A percentile compares a stretch with the other conserved stretches of the same genome.
These are phyloP conservation scores for Penstemon davidsonii DNA, from an alignment of 257 asterid species.

Conservation along the genomic window DNA sequence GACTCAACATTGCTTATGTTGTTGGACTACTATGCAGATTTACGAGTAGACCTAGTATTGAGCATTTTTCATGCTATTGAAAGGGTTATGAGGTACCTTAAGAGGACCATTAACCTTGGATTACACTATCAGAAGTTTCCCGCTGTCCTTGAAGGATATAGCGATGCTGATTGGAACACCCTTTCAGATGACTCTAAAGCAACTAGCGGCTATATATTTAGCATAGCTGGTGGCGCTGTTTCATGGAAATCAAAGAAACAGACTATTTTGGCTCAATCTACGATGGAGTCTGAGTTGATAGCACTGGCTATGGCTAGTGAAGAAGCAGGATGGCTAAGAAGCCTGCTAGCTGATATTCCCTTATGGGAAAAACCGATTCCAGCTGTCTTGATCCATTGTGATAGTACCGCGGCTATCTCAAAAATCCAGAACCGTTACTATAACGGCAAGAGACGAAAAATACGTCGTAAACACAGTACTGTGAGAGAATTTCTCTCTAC, in stretches of 20 bases:
- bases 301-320: neutral
- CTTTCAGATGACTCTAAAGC: constrained; percentile 9
- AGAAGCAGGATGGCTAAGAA: neutral
- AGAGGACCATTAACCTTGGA: constrained; percentile 6
- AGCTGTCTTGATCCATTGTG: neutral
- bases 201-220: constrained; percentile 19
- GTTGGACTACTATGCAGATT: too few species aligned
- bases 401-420: neutral
- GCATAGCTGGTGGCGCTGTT: neutral
- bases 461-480: neutral
- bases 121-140: constrained; percentile 7
- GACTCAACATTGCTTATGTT: too few species aligned
- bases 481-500: neutral
- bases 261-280: neutral
- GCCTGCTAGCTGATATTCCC: neutral
- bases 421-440: neutral
- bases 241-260: constrained; percentile 21
- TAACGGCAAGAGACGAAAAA: neutral
- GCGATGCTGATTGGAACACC: constrained; percentile 22
- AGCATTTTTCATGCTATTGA: too few species aligned
- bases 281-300: neutral
- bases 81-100: too few species aligned
- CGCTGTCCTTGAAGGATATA: constrained; percentile 11
- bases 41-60: too few species aligned
- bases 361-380: neutral